These are phyloP conservation scores for Breynia disticha DNA, from an alignment of 441 rosid genomes.

Conservation along the genomic window DNA sequence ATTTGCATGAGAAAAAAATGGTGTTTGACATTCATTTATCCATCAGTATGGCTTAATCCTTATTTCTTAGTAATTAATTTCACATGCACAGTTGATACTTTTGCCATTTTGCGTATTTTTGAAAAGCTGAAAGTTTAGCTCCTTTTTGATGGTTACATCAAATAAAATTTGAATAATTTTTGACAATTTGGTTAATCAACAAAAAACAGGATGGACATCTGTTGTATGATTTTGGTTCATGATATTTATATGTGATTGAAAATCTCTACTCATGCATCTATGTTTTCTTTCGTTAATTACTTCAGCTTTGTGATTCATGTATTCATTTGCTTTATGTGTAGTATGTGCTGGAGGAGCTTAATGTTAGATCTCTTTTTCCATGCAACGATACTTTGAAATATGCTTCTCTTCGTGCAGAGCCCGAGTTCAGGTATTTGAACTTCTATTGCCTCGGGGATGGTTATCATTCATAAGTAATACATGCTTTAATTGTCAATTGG, in stretches of 20 bases:
- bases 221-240: neutral
- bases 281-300: neutral
- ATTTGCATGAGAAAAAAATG: too few relatives aligned
- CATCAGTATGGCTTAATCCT: too few relatives aligned
- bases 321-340: slow-evolving; percentile 25
- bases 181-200: neutral
- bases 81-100: too few relatives aligned
- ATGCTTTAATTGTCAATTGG: slow-evolving; percentile 10
- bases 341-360: slow-evolving; percentile 96
- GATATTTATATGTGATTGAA: neutral
- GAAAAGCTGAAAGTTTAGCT: too few relatives aligned
- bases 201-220: neutral
- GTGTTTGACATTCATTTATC: too few relatives aligned
- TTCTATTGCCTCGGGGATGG: slow-evolving; percentile 5
- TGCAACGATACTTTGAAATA: slow-evolving; percentile 80
- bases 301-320: slow-evolving; percentile 3
- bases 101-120: too few relatives aligned
- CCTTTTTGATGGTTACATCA: too few relatives aligned
- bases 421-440: slow-evolving; percentile 74
- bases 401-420: slow-evolving; percentile 88
- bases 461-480: slow-evolving; percentile 5
- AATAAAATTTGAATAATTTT: too few relatives aligned
- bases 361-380: slow-evolving; percentile 68
- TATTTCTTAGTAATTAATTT: too few relatives aligned
- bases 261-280: neutral